A percentile compares a stretch with the other conserved stretches of the same genome.
These are phyloP conservation scores for Colletotrichum sp. DNA, from an alignment of 2,329 filamentous ascomycete genomes.

Conservation along the genomic window DNA sequence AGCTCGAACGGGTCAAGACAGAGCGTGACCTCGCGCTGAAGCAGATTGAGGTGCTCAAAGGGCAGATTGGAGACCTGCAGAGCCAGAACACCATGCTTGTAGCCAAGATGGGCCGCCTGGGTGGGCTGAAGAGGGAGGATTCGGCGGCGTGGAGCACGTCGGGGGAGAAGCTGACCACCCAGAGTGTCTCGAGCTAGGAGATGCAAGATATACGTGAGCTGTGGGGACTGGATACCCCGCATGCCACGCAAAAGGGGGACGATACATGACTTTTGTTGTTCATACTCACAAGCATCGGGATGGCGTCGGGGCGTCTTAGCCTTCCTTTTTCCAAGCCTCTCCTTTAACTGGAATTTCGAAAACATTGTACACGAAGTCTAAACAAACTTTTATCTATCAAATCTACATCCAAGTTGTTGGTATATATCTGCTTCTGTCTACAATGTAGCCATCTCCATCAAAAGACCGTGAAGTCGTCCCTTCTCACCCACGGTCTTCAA, in stretches of 20 bases:
- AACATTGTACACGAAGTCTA: constrained; percentile 4
- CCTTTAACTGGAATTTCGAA: neutral
- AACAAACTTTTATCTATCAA: neutral
- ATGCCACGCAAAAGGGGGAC: neutral
- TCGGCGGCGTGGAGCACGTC: constrained; percentile 36
- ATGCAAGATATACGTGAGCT: constrained; percentile 40
- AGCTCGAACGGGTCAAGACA: constrained; percentile 56
- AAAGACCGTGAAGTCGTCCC: constrained; percentile 18
- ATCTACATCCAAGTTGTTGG: neutral
- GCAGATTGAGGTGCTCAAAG: constrained; percentile 59
- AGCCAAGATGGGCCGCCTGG: constrained; percentile 49
- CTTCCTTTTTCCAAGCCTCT: neutral
- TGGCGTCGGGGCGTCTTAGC: constrained; percentile 12
- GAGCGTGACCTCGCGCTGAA: constrained; percentile 58
- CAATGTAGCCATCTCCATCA: constrained; percentile 14
- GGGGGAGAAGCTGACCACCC: neutral
- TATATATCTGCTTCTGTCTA: neutral
- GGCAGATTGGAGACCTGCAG: constrained; percentile 63
- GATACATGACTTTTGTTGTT: neutral
- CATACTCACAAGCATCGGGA: neutral
- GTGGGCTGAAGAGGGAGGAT: constrained; percentile 31
- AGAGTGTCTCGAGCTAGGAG: constrained; percentile 69
- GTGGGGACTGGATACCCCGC: neutral
- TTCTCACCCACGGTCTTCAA: constrained; percentile 5
- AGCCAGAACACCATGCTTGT: constrained; percentile 64